phyloP scores from a whole-genome alignment of 1,284 basidiomycete genomes.

The Ganoderma resinaceum region DNA sequence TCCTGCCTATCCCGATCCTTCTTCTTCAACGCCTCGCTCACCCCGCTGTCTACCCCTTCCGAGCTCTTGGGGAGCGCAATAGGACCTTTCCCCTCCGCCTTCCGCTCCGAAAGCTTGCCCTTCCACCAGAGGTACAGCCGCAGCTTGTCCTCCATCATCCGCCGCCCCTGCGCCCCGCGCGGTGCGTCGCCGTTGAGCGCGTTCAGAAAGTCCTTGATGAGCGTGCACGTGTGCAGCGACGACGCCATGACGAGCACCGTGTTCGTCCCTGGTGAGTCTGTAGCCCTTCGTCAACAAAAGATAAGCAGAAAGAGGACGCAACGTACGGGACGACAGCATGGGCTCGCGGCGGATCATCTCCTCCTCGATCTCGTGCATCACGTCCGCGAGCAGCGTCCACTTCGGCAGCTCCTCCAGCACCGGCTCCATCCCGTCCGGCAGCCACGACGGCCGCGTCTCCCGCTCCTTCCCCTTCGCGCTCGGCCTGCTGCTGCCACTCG shows the following conservation, averaged over 20 bases:
- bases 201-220: slow-evolving; percentile 82
- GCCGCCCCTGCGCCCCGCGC: slow-evolving; percentile 65
- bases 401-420: slow-evolving; percentile 96
- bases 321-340: slow-evolving; percentile 40
- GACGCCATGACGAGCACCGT: slow-evolving; percentile 91
- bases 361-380: slow-evolving; percentile 92
- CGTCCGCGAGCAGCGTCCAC: slow-evolving; percentile 87
- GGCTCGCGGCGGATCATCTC: slow-evolving; percentile 76
- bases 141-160: slow-evolving; percentile 83
- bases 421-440: slow-evolving; percentile 84
- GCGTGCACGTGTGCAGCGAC: slow-evolving; percentile 76
- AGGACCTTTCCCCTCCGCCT: slow-evolving; percentile 41
- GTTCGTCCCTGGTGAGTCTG: slow-evolving; percentile 72
- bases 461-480: slow-evolving; percentile 3
- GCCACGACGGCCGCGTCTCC: slow-evolving; percentile 53
- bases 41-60: slow-evolving; percentile 29
- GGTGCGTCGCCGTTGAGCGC: slow-evolving; percentile 65
- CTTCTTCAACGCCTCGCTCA: slow-evolving; percentile 77
- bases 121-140: slow-evolving; percentile 87
- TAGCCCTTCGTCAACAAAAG: not conserved
- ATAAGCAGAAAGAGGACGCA: not conserved
- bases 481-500: slow-evolving; percentile 26
- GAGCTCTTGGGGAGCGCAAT: slow-evolving; percentile 30
- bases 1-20: slow-evolving; percentile 73
- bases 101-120: slow-evolving; percentile 56